Base-by-base conservation (phyloP, 305 asterid species). In the Fraxinus baroniana region DNA sequence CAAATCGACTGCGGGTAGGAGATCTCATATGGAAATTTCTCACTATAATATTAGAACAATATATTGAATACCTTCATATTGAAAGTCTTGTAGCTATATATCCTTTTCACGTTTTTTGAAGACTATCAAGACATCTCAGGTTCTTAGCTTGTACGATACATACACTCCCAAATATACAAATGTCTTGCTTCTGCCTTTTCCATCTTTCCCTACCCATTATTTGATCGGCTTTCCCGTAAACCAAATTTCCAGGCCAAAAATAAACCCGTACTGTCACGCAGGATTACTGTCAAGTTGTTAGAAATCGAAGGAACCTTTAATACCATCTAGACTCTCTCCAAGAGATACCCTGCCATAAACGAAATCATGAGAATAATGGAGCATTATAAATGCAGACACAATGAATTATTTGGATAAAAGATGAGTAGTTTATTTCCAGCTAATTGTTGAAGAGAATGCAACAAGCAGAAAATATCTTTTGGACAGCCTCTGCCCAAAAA, bases 271-370 rank as follows among this genome's bases (percentile, higher is more conserved):
- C 35, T 24, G 7, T 78, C 44, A 9, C n/a, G 73, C 57, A 10
- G 1, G 32, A 44, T 17, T 7, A 62, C 32, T 6, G 79, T 49
- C 71, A 76, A 46, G 60, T 24, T 46, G 70, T 71, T 74, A 88
- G 33, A 24, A 55, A 44, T 83, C 80, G 17, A 89, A 92, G 74
- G 92, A 86, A 72, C 96, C 98, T 86, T 79, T 88, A 60, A 94
- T 85, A 41, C 90, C 97, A 13, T 93, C 97, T 84, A 94, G 85
- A 87, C 93, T 92, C 87, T 94, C 94, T 83, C 98, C 97, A 26
- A 94, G 92, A 75, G 97, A 94, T 15, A 70, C 88, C 90, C 98
- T 94, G 94, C 87, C 77, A 85, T 66, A 41, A 37, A 66, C 52
- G 20, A 73, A 80, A 26, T 35, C 55, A 33, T 71, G 39, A 82